Base-by-base conservation (phyloP, 352 stramenopile genomes). In the Phytophthora pluvialis region DNA sequence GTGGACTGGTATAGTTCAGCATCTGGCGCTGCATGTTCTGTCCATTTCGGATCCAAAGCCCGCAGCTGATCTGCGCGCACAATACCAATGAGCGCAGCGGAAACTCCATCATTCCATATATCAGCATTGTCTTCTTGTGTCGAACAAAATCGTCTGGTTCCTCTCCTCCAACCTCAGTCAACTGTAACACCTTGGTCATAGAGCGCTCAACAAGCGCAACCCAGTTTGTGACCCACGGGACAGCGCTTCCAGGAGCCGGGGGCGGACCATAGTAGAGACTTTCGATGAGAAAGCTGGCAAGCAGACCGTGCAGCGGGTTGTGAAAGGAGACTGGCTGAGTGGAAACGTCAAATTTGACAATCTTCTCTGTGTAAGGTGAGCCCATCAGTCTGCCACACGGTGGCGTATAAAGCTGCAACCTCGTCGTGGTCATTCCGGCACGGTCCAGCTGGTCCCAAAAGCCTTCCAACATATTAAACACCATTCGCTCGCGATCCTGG, bases 321-420 rank as follows among this genome's bases (percentile, higher is more conserved):
- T 98, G 92, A 31, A 97, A 93, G 16, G 91, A 98, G 5, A 98
- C 91, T 2, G 79, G 77, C 43, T 91, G 78, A 2, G 73, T 82
- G 0, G 72, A 76, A 9, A 95, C 82, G 61, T 91, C 79, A 59
- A 88, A 96, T 61, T 93, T 89, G 49, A 92, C 77, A 40, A 94
- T 89, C 31, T 72, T 75, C 28, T 89, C 73, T 4, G 65, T 54
- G 11, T 52, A 65, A 0, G 70, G 18, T 3, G 78, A 72, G 15
- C 79, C 78, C 46, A 90, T 81, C 8, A 89, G 64, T 38, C 82
- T 83, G 6, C 84, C 81, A 44, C 89, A 89, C 26, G 84, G 77
- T 0, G 84, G 81, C 11, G 73, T 75, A 46, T 89, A 88, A 4
- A 90, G 64, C 36, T 87, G 65, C 16, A 93, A 49, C 3, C 61